Percentiles rank a stretch among this genome's conserved stretches.
Evolutionary conservation across 1,284 basidiomycete species (phyloP).

Genomic region (Cystobasidium slooffiae): DNA sequence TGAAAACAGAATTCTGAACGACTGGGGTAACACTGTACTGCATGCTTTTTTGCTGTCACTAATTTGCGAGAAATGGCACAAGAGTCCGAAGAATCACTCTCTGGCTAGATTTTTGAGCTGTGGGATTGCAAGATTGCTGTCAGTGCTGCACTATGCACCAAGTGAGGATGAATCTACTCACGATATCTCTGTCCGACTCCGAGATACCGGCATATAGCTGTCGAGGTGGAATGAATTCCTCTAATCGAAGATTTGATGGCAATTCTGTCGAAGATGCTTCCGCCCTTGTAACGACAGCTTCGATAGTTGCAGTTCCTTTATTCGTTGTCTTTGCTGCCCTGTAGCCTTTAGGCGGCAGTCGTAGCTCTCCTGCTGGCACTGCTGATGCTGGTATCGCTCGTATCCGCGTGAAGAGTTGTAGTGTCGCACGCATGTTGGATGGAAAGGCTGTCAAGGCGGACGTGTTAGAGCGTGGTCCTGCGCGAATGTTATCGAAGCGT

Average conservation of each 20-base stretch:
- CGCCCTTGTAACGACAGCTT: neutral
- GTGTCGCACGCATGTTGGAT: constrained; percentile 22
- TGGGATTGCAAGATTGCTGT: neutral
- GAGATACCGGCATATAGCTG: constrained; percentile 47
- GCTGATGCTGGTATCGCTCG: constrained; percentile 31
- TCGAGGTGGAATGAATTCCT: constrained; percentile 46
- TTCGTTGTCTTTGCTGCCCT: constrained; percentile 14
- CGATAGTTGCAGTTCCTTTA: constrained; percentile 5
- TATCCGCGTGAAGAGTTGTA: constrained; percentile 34
- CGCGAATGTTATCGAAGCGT: no score
- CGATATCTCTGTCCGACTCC: constrained; percentile 46
- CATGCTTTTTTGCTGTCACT: neutral
- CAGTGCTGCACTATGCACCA: neutral
- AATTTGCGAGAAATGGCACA: neutral
- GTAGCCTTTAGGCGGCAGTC: constrained; percentile 20
- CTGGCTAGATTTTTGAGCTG: constrained; percentile 37
- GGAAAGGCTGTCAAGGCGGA: neutral
- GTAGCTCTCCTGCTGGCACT: constrained; percentile 21
- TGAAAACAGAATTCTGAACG: neutral
- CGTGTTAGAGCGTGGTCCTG: no score
- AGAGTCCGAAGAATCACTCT: neutral
- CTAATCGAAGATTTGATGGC: constrained; percentile 48
- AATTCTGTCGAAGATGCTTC: constrained; percentile 6
- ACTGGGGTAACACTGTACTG: neutral
- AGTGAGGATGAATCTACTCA: constrained; percentile 8